phyloP scores from a whole-genome alignment of 2,329 filamentous ascomycete genomes.

The Arthroderma sp. region DNA sequence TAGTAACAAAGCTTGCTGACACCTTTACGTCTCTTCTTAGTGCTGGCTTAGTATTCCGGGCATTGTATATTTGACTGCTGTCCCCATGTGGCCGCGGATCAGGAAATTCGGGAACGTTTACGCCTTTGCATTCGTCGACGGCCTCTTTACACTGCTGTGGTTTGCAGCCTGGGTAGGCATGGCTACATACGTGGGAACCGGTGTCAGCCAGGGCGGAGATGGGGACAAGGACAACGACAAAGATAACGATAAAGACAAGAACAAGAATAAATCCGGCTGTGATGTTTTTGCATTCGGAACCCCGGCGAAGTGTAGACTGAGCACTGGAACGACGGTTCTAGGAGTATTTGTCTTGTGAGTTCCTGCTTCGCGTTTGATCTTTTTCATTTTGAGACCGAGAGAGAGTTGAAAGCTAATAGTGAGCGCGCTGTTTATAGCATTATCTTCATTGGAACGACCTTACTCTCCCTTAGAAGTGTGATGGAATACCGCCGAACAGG shows the following conservation, averaged over 20 bases:
- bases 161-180: slow-evolving; percentile 47
- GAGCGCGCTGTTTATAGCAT: slow-evolving; percentile 30
- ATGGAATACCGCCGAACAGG: slow-evolving; percentile 47
- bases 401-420: neutral
- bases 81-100: slow-evolving; percentile 49
- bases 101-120: slow-evolving; percentile 49
- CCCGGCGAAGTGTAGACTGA: slow-evolving; percentile 45
- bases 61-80: slow-evolving; percentile 48
- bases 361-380: neutral
- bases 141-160: slow-evolving; percentile 46
- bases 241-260: slow-evolving; percentile 26
- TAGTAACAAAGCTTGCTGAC: neutral
- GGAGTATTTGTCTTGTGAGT: slow-evolving; percentile 47
- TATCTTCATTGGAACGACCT: slow-evolving; percentile 42
- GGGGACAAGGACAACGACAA: slow-evolving; percentile 25
- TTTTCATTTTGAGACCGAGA: too few species aligned
- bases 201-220: slow-evolving; percentile 40
- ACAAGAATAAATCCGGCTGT: slow-evolving; percentile 38
- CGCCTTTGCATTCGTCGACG: slow-evolving; percentile 46
- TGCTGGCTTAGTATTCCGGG: slow-evolving; percentile 49
- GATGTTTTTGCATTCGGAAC: slow-evolving; percentile 45
- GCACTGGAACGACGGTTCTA: slow-evolving; percentile 44
- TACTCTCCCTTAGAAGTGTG: slow-evolving; percentile 44
- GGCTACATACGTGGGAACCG: slow-evolving; percentile 44
- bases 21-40: slow-evolving; percentile 25